Percentiles rank a stretch among this genome's conserved stretches.
phyloP scores from a whole-genome alignment of 164 flowering plant genomes.

The Sedum album region DNA sequence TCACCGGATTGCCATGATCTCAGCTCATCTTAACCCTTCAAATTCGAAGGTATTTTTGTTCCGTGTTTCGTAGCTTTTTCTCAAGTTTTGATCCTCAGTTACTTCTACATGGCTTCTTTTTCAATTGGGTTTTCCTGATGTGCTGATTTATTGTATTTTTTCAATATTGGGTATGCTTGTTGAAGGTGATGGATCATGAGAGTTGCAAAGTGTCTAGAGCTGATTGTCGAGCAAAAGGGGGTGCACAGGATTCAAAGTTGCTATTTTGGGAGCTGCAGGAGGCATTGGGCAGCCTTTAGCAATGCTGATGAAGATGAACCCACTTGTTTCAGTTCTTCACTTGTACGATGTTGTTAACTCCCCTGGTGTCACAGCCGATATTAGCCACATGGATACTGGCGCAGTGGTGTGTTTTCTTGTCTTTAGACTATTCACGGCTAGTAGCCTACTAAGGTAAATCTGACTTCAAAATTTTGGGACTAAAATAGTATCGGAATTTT shows the following conservation, averaged over 20 bases:
- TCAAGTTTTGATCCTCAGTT: background rate
- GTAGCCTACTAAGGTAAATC: no score
- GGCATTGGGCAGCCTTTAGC: slow-evolving; percentile 96
- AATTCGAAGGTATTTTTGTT: slow-evolving; percentile 27
- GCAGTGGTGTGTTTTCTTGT: slow-evolving; percentile 59
- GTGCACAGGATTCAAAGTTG: slow-evolving; percentile 87
- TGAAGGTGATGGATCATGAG: slow-evolving; percentile 43
- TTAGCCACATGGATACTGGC: slow-evolving; percentile 97
- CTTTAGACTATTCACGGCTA: background rate
- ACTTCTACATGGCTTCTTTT: background rate
- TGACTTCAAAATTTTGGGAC: background rate
- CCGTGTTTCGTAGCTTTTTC: background rate
- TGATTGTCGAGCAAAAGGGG: slow-evolving; percentile 88
- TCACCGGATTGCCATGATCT: slow-evolving; percentile 68
- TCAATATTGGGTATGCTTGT: slow-evolving; percentile 7
- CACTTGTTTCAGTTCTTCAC: slow-evolving; percentile 85
- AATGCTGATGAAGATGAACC: slow-evolving; percentile 95
- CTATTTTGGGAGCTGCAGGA: slow-evolving; percentile 91
- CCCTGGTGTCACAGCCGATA: slow-evolving; percentile 91
- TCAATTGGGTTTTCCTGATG: no score
- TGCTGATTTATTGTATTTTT: background rate
- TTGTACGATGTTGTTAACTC: slow-evolving; percentile 89
- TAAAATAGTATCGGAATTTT: background rate
- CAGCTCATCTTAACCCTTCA: slow-evolving; percentile 76
- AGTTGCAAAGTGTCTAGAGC: slow-evolving; percentile 22